These are phyloP conservation scores for Euphorbia schlechtendalii DNA, from an alignment of 441 rosid genomes.

Conservation along the genomic window DNA sequence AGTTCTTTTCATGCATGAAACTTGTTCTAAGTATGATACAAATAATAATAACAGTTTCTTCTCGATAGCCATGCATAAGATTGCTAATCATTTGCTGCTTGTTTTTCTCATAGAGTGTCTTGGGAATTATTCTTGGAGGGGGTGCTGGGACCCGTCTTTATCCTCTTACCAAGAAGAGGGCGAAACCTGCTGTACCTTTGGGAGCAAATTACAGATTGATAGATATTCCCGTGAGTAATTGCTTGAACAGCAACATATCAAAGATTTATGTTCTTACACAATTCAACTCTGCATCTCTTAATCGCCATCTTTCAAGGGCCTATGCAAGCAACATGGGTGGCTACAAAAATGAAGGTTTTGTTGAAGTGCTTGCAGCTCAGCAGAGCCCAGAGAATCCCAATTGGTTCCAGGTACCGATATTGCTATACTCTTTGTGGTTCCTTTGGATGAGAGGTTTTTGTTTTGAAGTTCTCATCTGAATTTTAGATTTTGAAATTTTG, in stretches of 20 bases:
- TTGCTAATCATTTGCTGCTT: neutral
- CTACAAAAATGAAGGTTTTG: constrained; percentile 92
- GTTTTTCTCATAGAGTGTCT: constrained; percentile 59
- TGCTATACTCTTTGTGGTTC: neutral
- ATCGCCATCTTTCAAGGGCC: constrained; percentile 87
- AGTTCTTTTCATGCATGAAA: neutral
- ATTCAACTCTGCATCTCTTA: constrained; percentile 89
- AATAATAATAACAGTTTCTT: neutral
- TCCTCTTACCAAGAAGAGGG: constrained; percentile 92
- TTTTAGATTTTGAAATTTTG: neutral
- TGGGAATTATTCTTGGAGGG: constrained; percentile 90
- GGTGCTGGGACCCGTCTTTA: constrained; percentile 95
- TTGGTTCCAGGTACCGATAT: constrained; percentile 73
- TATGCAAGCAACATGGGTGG: constrained; percentile 96
- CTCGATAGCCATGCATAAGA: neutral
- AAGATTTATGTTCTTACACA: constrained; percentile 93
- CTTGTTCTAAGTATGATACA: neutral
- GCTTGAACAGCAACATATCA: constrained; percentile 81
- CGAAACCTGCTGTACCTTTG: constrained; percentile 89
- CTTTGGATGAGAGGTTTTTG: neutral
- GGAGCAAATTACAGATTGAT: constrained; percentile 93
- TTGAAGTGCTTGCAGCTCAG: constrained; percentile 96
- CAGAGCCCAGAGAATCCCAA: constrained; percentile 97
- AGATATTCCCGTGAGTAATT: constrained; percentile 94
- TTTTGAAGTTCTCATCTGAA: neutral